Evolutionary conservation across 2,329 filamentous ascomycete species (phyloP), one percentile per base, ranked within the genome.

Genomic region (Colletotrichum spinosum): DNA sequence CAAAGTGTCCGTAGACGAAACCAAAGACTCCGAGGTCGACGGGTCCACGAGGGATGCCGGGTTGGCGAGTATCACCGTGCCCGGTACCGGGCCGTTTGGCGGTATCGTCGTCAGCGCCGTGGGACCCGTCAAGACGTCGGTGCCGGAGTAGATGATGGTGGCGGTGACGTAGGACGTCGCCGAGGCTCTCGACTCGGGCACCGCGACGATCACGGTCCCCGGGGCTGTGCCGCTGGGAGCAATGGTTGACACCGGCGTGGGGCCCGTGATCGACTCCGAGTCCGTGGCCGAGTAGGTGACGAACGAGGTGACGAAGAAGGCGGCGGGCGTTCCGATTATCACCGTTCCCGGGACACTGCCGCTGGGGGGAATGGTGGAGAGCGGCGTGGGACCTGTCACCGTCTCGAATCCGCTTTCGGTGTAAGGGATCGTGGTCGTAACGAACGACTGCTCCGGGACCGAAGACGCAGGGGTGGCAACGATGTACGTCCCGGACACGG

Each of bases 151-250:
- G 7, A 35, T 3, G 3, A 56, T 17, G 5, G 54, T 56, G 7
- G 54, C 44, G 10, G 54, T 56, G n/a, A 56, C 44, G 15, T 46
- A 56, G 13, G 42, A 56, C 8, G 35, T 45, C 12, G 44, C 44
- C 11, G 15, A 13, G 3, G 10, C 35, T 10, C 15, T 15, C 17
- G 54, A 56, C 6, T 34, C 51, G 6, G 55, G 55, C 10, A 33
- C 55, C 8, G 54, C 59, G 52, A 25, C 8, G 25, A 50, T 42
- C 2, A 68, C 44, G 3, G 67, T 69, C 2, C 58, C 65, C 13
- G 59, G 55, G 8, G n/a, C 55, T 4, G 55, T 65, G 2, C 65
- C 65, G 11, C 37, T 50, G 1, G 56, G 55, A 4, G 46, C 17
- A 8, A 67, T 55, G 10, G 60, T 69, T 6, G 51, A 52, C 4